Base-by-base conservation (phyloP, 805 yeast genomes). In the Saturnispora halmiae region DNA sequence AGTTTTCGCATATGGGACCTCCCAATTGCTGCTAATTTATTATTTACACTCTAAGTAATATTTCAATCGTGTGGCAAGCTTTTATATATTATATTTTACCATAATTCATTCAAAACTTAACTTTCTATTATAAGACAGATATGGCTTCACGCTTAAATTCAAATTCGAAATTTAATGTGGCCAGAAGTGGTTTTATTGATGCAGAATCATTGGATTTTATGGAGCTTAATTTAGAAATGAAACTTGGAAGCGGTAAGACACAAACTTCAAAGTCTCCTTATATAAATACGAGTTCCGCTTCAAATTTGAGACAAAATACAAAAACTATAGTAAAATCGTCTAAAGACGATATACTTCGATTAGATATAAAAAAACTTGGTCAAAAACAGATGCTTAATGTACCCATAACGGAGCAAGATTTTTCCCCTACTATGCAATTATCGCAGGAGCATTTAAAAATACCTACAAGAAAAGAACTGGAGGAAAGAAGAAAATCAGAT, bases 401-500 rank as follows among this genome's bases (percentile, higher is more conserved):
- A 2, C 28, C 36, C 1, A 22, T 27, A 3, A 26, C 31, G 9
- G 20, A 9, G 6, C 19, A 20, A 4, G 18, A 32, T 4, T 7
- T 10, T 9, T 15, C 33, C 4, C 28, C 41, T 26, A 19, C 10
- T 3, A 25, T 31, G 8, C 20, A 31, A 11, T 8, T 20, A 6
- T 25, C 30, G 14, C 13, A 11, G 10, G 41, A 39, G 25, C 9
- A 39, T 14, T 10, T 39, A 15, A 22, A 26, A 20, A 20, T 39
- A 21, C 42, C 42, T 6, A 39, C 42, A 18, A n/a, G 18, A n/a
- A 33, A 39, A 27, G 42, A 39, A 28, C 20, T 39, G 8, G 31
- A 39, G 14, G 32, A 29, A 9, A 34, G 42, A 18, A 32, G 19
- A 27, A 27, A 33, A 16, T 27, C 25, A 13, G 31, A 33, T 28